Evolutionary conservation across 2,329 filamentous ascomycete species (phyloP), one percentile per base, ranked within the genome.

Genomic region (Diaporthe citriasiana): DNA sequence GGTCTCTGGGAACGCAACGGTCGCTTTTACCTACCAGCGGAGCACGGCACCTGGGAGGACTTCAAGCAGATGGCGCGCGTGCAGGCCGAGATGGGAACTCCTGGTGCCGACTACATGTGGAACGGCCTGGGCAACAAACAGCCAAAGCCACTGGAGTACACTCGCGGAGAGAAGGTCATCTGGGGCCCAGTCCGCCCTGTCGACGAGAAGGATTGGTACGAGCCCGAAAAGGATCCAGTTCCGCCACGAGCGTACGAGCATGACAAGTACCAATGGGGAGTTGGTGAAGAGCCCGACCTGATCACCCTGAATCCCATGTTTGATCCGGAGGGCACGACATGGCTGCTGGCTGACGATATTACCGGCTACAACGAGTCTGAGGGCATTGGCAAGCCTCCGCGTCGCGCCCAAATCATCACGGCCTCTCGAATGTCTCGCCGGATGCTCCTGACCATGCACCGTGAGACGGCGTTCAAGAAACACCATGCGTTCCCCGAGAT

Each of bases 401-500:
- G 96, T 10, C 93, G 96, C 33, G 93, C 94, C 53, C 93, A 94
- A 77, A 97, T 98, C 84, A 96, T 98, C 81, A 96, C 95, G 0
- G 93, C 95, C 0, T 93, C 93, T 0, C 91, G 96, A 70, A 93
- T 98, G 84, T 97, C 93, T 17, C 91, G 92, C 65, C 91, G 91
- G 60, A 90, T 98, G 63, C 88, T 98, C 19, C 86, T 92, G 75
- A 93, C 93, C 25, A 98, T 98, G 96, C 96, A 98, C 85, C 90
- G 91, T 72, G 95, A 98, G 85, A 98, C 95, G 5, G 91, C 92
- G 40, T 89, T 94, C 79, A 92, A 93, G 80, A 95, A 95, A 78
- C 94, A 97, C 83, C 94, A 94, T 77, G 97, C 97, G 86, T 97
- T 97, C 82, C 94, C 95, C 0, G 96, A 98, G 83, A 98, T 98